Conservation (phyloP, 495 filamentous ascomycete genomes). For the Daldinia bambusicola region DNA sequence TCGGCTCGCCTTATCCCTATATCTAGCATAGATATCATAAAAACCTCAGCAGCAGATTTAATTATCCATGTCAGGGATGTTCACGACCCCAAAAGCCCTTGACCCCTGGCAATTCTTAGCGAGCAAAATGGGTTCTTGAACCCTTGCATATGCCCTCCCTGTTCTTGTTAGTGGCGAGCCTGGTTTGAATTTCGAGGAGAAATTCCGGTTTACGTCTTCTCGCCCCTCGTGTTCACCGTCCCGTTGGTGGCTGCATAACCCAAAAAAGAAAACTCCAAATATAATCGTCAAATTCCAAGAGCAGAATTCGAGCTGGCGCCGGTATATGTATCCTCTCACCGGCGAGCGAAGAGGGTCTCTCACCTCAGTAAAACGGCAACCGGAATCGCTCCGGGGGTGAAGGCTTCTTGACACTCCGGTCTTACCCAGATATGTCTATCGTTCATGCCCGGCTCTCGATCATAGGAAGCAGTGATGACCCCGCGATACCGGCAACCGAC, state of each 20-base stretch:
- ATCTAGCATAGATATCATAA: slow-evolving; percentile 12
- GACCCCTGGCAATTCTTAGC: slow-evolving; percentile 24
- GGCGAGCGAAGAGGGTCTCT: slow-evolving; percentile 20
- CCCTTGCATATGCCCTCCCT: slow-evolving; percentile 23
- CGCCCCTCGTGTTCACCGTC: neutral
- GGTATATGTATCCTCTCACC: slow-evolving; percentile 23
- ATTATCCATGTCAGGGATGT: slow-evolving; percentile 23
- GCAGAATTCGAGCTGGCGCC: neutral
- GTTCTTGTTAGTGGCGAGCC: slow-evolving; percentile 4
- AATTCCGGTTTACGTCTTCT: slow-evolving; percentile 5
- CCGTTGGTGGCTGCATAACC: slow-evolving; percentile 9
- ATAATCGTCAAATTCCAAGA: neutral
- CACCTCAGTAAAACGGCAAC: slow-evolving; percentile 14
- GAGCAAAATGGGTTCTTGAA: slow-evolving; percentile 25
- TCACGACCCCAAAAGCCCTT: slow-evolving; percentile 31
- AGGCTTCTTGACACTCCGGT: neutral
- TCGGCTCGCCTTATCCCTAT: slow-evolving; percentile 22
- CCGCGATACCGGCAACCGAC: slow-evolving; percentile 4
- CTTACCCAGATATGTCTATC: slow-evolving; percentile 30
- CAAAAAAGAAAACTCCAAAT: neutral
- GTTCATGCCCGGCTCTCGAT: slow-evolving; percentile 25
- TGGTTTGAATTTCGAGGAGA: slow-evolving; percentile 16
- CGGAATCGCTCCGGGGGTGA: slow-evolving; percentile 20
- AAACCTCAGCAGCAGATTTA: slow-evolving; percentile 26
- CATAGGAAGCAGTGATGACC: slow-evolving; percentile 13